Percentiles rank a stretch among this genome's conserved stretches.
Evolutionary conservation across 768 basidiomycete genomes (phyloP).

Genomic region (Tulasnella sp.): DNA sequence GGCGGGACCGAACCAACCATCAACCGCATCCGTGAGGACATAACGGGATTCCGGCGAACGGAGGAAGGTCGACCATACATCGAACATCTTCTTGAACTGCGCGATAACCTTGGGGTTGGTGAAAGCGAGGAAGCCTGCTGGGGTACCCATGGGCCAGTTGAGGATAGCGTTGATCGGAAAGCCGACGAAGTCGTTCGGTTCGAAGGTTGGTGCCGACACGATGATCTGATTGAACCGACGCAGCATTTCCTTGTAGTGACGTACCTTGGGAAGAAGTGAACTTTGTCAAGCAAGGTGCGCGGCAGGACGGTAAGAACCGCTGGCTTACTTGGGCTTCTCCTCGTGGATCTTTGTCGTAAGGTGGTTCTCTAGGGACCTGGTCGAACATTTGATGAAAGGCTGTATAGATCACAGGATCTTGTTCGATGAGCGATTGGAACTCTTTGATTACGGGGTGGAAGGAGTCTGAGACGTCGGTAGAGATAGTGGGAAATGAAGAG

Average conservation of each 20-base stretch:
- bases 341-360: constrained; percentile 21
- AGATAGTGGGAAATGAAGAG: too few species aligned
- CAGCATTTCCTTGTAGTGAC: constrained; percentile 34
- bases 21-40: constrained; percentile 31
- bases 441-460: constrained; percentile 26
- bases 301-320: background rate
- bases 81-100: constrained; percentile 38
- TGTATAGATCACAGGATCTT: constrained; percentile 26
- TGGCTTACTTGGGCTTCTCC: constrained; percentile 15
- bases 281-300: background rate
- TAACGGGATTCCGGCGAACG: constrained; percentile 32
- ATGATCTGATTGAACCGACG: constrained; percentile 34
- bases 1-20: constrained; percentile 38
- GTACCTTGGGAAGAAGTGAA: constrained; percentile 25
- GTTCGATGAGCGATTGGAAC: constrained; percentile 27
- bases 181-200: constrained; percentile 32
- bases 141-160: constrained; percentile 35
- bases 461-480: too few species aligned
- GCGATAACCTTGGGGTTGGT: constrained; percentile 36
- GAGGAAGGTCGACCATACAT: constrained; percentile 41
- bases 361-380: constrained; percentile 22
- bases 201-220: constrained; percentile 33
- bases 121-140: constrained; percentile 28
- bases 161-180: constrained; percentile 39
- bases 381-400: constrained; percentile 27